Conservation (phyloP, 2,329 filamentous ascomycete genomes). For the Ceratocystis lukuohia region DNA sequence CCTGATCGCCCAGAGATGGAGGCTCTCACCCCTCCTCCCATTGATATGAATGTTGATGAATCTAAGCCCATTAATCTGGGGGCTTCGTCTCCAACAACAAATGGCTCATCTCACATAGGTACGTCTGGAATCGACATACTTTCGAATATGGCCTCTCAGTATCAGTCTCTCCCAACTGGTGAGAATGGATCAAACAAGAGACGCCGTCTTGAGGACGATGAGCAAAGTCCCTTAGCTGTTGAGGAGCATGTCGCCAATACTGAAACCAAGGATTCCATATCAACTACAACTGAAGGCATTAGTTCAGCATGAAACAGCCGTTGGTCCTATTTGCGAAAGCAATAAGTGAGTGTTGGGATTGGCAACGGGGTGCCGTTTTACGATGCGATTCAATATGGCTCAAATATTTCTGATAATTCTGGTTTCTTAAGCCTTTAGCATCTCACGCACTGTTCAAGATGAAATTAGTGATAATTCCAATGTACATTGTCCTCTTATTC, state of each 20-base stretch:
- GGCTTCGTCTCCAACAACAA: not conserved
- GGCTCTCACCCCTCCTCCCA: constrained; percentile 67
- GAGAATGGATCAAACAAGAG: constrained; percentile 44
- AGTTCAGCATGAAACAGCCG: not conserved
- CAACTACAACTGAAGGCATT: not conserved
- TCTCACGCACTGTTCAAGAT: not conserved
- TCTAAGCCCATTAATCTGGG: not conserved
- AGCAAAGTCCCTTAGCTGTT: constrained; percentile 19
- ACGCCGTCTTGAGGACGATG: constrained; percentile 37
- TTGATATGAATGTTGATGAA: constrained; percentile 26
- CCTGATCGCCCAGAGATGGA: constrained; percentile 70
- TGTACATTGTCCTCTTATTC: not conserved
- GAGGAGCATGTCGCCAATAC: constrained; percentile 24
- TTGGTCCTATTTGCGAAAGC: not conserved
- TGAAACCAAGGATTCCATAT: not conserved
- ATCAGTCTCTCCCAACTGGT: constrained; percentile 37
- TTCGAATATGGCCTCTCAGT: constrained; percentile 29
- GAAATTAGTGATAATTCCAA: not conserved
- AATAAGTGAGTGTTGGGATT: not conserved
- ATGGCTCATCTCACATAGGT: not conserved
- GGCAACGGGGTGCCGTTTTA: not conserved
- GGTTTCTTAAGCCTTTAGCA: not conserved
- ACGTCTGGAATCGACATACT: not conserved
- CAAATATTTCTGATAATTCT: not conserved
- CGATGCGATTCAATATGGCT: not conserved